Evolutionary conservation across 2,329 filamentous ascomycete genomes (phyloP).

Genomic region (Remersonia thermophila): DNA sequence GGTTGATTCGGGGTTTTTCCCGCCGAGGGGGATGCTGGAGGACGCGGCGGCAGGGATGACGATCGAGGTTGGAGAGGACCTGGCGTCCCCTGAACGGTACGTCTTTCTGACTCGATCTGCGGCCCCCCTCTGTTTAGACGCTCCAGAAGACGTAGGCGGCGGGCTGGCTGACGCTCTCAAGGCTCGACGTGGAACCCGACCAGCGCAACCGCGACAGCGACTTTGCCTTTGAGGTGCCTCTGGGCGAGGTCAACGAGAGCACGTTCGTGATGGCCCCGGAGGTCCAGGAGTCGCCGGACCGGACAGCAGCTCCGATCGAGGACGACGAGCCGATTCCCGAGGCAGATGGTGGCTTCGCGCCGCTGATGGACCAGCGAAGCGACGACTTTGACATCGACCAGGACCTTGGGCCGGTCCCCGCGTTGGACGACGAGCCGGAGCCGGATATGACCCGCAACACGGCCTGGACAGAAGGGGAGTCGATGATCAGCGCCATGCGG

Average conservation of each 20-base stretch:
- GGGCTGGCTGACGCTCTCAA: no score
- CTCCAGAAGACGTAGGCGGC: no score
- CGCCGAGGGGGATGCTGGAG: conserved; percentile 32
- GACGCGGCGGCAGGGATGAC: conserved; percentile 25
- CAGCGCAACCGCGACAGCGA: conserved; percentile 31
- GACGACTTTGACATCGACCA: conserved; percentile 13
- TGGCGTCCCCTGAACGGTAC: conserved; percentile 26
- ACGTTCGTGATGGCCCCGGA: conserved; percentile 36
- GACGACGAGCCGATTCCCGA: conserved; percentile 7
- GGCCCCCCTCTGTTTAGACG: no score
- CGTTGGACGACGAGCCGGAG: no score
- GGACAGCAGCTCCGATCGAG: not conserved
- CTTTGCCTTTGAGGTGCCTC: conserved; percentile 39
- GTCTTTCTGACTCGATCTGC: not conserved
- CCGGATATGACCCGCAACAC: no score
- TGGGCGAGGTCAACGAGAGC: conserved; percentile 33
- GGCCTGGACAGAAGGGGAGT: conserved; percentile 6
- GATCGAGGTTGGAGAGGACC: conserved; percentile 26
- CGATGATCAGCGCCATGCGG: not conserved
- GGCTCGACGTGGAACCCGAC: conserved; percentile 13
- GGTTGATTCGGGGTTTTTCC: conserved; percentile 41
- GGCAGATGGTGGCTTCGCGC: conserved; percentile 13
- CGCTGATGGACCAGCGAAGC: conserved; percentile 17
- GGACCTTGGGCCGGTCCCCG: not conserved
- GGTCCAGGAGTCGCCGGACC: conserved; percentile 14